Evolutionary conservation across 2,329 filamentous ascomycete genomes (phyloP), one percentile per base, ranked within the genome.

Genomic region (Monosporascus sp.): DNA sequence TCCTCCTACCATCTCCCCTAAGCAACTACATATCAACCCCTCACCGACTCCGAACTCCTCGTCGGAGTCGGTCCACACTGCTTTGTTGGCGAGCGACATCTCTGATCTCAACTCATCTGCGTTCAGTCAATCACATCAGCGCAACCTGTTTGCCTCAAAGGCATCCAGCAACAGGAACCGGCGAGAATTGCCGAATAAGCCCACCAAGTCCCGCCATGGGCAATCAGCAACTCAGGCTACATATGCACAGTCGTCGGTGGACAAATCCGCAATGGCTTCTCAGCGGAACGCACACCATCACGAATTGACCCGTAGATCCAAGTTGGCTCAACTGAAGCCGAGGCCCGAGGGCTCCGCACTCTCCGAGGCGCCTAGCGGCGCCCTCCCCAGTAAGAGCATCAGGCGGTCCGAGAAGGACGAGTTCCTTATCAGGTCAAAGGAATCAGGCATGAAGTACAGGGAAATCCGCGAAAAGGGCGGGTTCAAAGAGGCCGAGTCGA

Each of bases 401-500:
- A 54, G 61, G 26, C 67, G 69, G 38, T 57, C 66, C 9, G 64
- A 62, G 20, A 74, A 74, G 62, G 77, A 82, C 60, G 65, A 73
- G 3, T 77, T 76, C 43, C 73, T 89, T 1, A 66, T 87, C 17
- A 63, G 74, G n/a, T 73, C 76, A 24, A 84, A 82, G 65, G 62
- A 67, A 7, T 66, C 72, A 1, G 85, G 85, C 3, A 72, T 81
- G 71, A 82, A 85, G 0, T 91, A 89, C 69, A 79, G 77, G 51
- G 77, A 87, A 54, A 89, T 90, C 61, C 78, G 78, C 38, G 60
- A 65, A 7, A 63, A 70, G 18, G 81, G 84, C 15, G 70, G 74
- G 1, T 86, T 86, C 58, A 69, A 65, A 0, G 85, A 88, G 61
- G 84, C 86, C 1, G 87, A 89, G 69, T 88, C 86, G 11, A 91